These are phyloP conservation scores for Melastoma malabathricum DNA, from an alignment of 345 rosid species.

Conservation along the genomic window DNA sequence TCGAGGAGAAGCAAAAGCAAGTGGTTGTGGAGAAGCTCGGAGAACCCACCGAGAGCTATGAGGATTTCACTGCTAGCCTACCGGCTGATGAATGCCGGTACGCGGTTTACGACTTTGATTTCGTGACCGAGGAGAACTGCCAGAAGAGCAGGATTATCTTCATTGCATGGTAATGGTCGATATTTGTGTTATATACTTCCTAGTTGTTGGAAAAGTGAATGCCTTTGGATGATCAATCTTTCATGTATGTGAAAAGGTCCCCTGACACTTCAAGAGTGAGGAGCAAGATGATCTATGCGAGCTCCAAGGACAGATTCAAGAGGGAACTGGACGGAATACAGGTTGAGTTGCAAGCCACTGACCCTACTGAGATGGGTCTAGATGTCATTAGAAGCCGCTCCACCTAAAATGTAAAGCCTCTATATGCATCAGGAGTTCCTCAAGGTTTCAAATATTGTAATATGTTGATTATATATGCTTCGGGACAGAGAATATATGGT, in stretches of 20 bases:
- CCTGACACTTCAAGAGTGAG: slow-evolving; percentile 50
- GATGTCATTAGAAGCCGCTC: slow-evolving; percentile 55
- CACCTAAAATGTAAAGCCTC: slow-evolving; percentile 15
- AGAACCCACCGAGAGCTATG: slow-evolving; percentile 40
- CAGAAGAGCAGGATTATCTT: slow-evolving; percentile 61
- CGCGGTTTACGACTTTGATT: slow-evolving; percentile 58
- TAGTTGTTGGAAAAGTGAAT: neutral
- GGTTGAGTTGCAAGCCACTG: slow-evolving; percentile 59
- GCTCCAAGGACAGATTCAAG: slow-evolving; percentile 58
- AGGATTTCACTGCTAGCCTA: slow-evolving; percentile 43
- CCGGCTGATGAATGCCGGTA: slow-evolving; percentile 60
- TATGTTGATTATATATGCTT: slow-evolving; percentile 20
- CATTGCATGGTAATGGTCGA: slow-evolving; percentile 38
- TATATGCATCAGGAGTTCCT: slow-evolving; percentile 8
- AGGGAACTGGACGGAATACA: slow-evolving; percentile 59
- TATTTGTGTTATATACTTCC: neutral
- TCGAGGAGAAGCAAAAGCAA: slow-evolving; percentile 56
- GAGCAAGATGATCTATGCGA: slow-evolving; percentile 67
- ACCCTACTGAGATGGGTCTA: slow-evolving; percentile 58
- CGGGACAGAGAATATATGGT: slow-evolving; percentile 13
- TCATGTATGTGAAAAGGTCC: slow-evolving; percentile 24
- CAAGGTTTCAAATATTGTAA: too few species aligned
- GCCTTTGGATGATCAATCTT: neutral
- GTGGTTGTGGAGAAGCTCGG: slow-evolving; percentile 58
- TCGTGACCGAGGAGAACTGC: slow-evolving; percentile 47